Evolutionary conservation across 2,329 filamentous ascomycete genomes (phyloP).

Genomic region (Delphinella strobiligena): DNA sequence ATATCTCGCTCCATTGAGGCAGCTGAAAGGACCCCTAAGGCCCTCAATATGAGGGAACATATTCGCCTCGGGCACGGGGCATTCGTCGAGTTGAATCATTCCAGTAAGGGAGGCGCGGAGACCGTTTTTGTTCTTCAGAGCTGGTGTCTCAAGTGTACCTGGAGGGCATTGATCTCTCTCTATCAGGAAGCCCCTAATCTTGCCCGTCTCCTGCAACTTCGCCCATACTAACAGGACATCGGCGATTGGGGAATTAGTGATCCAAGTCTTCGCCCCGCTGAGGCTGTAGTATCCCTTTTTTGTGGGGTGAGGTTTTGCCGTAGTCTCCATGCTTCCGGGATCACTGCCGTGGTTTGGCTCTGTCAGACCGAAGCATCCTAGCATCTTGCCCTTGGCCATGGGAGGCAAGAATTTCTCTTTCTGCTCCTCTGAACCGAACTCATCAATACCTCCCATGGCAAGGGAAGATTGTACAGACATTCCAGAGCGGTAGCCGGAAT

Average conservation of each 20-base stretch:
- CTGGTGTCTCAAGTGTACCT: constrained; percentile 80
- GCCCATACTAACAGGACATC: constrained; percentile 86
- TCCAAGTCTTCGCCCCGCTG: constrained; percentile 85
- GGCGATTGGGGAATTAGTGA: constrained; percentile 84
- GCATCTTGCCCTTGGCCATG: constrained; percentile 69
- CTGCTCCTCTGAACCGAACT: constrained; percentile 75
- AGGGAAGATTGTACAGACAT: constrained; percentile 90
- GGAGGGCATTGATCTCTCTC: constrained; percentile 75
- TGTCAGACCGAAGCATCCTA: constrained; percentile 81
- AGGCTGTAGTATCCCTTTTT: constrained; percentile 73
- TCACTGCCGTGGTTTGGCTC: constrained; percentile 91
- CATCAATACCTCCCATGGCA: constrained; percentile 85
- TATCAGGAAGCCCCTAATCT: constrained; percentile 86
- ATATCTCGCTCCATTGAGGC: constrained; percentile 84
- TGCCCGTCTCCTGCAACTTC: constrained; percentile 79
- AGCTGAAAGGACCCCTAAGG: constrained; percentile 78
- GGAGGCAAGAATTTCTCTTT: constrained; percentile 72
- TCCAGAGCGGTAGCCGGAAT: constrained; percentile 81
- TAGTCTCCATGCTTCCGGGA: constrained; percentile 80
- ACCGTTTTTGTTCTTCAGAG: constrained; percentile 91
- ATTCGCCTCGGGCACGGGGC: constrained; percentile 77
- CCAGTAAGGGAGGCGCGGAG: constrained; percentile 87
- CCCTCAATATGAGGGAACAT: constrained; percentile 91
- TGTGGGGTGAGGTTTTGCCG: constrained; percentile 69
- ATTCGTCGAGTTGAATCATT: constrained; percentile 92